Evolutionary conservation across 2,329 filamentous ascomycete species (phyloP).

Genomic region (Fusarium verticillioides): DNA sequence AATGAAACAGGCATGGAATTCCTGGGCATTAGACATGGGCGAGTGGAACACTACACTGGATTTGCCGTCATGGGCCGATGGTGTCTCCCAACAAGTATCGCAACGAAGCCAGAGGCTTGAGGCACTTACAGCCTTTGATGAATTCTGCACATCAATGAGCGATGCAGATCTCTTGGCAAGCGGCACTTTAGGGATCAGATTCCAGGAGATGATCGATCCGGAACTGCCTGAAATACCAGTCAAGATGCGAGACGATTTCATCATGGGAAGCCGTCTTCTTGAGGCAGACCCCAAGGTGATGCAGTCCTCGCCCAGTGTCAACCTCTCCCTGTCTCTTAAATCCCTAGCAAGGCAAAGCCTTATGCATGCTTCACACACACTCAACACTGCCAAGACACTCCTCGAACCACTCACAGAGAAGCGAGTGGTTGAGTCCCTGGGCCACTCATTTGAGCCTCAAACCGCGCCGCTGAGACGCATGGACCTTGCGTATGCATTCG

Average conservation of each 20-base stretch:
- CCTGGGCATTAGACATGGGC: conserved; percentile 73
- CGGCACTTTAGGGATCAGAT: conserved; percentile 56
- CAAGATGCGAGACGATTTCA: conserved; percentile 62
- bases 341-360: conserved; percentile 45
- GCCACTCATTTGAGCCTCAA: conserved; percentile 49
- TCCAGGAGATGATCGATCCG: conserved; percentile 68
- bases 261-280: conserved; percentile 59
- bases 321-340: conserved; percentile 46
- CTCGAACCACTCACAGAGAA: conserved; percentile 49
- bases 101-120: conserved; percentile 44
- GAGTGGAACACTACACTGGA: conserved; percentile 63
- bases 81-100: conserved; percentile 25
- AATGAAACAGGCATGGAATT: conserved; percentile 71
- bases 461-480: conserved; percentile 55
- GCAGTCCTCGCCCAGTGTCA: conserved; percentile 44
- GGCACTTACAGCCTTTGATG: conserved; percentile 62
- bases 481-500: conserved; percentile 69
- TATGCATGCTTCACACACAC: conserved; percentile 5
- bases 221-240: conserved; percentile 67
- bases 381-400: background rate
- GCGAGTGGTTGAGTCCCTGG: conserved; percentile 51
- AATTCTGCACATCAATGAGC: conserved; percentile 70
- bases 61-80: conserved; percentile 53
- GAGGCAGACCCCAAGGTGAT: conserved; percentile 54
- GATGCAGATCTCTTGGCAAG: conserved; percentile 70